phyloP scores from a whole-genome alignment of 1,284 basidiomycete genomes.

The Violaceomyces palustris region DNA sequence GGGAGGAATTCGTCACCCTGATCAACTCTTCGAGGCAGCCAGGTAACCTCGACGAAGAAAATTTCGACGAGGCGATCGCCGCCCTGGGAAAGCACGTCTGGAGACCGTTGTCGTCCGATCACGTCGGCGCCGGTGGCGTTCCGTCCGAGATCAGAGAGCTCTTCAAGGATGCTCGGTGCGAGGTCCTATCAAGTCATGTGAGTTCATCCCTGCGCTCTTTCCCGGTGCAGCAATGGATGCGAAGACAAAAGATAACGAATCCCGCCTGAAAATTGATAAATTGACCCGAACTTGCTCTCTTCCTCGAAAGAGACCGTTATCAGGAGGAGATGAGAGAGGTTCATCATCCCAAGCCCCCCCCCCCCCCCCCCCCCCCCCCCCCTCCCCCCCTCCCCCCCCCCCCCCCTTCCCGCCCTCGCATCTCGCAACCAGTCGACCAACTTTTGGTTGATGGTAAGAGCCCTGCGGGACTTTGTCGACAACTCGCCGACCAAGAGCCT shows the following conservation, averaged over 20 bases:
- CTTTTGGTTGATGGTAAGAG: conserved; percentile 81
- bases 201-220: too few species aligned
- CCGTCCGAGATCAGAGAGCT: conserved; percentile 31
- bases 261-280: too few species aligned
- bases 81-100: conserved; percentile 46
- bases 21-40: conserved; percentile 60
- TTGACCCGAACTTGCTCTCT: too few species aligned
- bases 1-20: conserved; percentile 69
- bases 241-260: too few species aligned
- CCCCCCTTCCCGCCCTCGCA: too few species aligned
- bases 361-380: too few species aligned
- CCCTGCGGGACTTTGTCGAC: conserved; percentile 62
- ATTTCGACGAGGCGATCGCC: conserved; percentile 65
- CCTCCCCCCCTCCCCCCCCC: neutral
- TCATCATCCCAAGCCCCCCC: too few species aligned
- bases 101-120: conserved; percentile 35
- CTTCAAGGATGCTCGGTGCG: conserved; percentile 63
- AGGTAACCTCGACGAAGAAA: conserved; percentile 79
- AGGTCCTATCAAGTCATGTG: too few species aligned
- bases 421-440: conserved; percentile 62
- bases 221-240: too few species aligned
- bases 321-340: too few species aligned
- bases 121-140: conserved; percentile 24
- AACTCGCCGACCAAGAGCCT: conserved; percentile 52
- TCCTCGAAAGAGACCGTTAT: too few species aligned